Percentiles rank a stretch among this genome's conserved stretches.
These are phyloP conservation scores for Lipomyces yamadae DNA, from an alignment of 805 yeast genomes.

Conservation along the genomic window DNA sequence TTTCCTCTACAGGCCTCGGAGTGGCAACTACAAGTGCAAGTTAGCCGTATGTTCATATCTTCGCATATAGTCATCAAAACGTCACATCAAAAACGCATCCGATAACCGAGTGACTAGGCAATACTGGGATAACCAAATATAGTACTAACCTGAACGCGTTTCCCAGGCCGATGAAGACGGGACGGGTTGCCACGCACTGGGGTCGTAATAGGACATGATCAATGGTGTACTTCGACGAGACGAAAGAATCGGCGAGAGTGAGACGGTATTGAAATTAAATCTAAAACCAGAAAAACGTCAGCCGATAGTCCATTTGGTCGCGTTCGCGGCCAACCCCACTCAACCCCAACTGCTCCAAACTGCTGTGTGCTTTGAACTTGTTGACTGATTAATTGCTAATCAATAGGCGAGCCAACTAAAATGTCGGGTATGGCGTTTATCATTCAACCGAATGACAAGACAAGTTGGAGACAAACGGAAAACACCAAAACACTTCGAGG, in stretches of 20 bases:
- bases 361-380: too few species aligned
- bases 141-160: constrained; percentile 22
- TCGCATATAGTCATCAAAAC: not conserved
- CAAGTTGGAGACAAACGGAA: not conserved
- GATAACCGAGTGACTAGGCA: too few species aligned
- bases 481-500: not conserved
- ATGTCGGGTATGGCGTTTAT: not conserved
- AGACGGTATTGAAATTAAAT: not conserved
- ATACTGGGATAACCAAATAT: not conserved
- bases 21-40: constrained; percentile 19
- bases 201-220: constrained; percentile 37
- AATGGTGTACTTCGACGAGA: constrained; percentile 7
- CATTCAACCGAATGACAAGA: not conserved
- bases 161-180: constrained; percentile 34
- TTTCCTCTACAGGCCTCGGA: constrained; percentile 31
- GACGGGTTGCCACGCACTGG: constrained; percentile 36
- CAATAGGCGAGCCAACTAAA: too few species aligned
- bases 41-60: constrained; percentile 6
- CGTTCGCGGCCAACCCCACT: not conserved
- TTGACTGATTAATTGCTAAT: too few species aligned
- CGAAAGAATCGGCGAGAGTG: not conserved
- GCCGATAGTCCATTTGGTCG: not conserved
- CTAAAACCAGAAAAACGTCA: not conserved
- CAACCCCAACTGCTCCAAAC: not conserved
- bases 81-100: too few species aligned